Conservation (phyloP, 768 basidiomycete genomes). For the Phylloporus arenicola region DNA sequence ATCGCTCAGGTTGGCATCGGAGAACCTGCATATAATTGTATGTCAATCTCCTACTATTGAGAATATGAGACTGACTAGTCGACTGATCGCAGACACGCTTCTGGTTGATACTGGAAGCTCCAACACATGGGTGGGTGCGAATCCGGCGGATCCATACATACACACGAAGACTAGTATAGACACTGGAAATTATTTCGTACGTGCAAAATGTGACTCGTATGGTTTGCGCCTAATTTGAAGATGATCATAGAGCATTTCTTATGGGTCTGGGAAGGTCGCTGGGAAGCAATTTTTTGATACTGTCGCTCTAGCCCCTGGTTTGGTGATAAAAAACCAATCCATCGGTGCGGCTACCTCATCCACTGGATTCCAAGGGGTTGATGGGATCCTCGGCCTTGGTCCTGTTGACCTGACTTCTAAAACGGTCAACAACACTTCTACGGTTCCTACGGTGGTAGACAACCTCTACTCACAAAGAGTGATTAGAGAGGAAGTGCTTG, state of each 20-base stretch:
- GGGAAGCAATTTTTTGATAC: slow-evolving; percentile 1
- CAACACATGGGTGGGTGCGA: slow-evolving; percentile 27
- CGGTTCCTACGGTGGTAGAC: slow-evolving; percentile 33
- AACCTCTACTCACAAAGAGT: slow-evolving; percentile 28
- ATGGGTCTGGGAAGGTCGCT: background rate
- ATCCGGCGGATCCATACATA: slow-evolving; percentile 2
- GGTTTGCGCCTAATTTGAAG: background rate
- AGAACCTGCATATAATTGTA: slow-evolving; percentile 22
- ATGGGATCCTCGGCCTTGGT: slow-evolving; percentile 20
- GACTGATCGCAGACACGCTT: slow-evolving; percentile 16
- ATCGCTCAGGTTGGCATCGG: slow-evolving; percentile 27
- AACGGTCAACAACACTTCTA: slow-evolving; percentile 8
- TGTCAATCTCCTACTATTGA: background rate
- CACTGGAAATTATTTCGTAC: slow-evolving; percentile 10
- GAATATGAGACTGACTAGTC: background rate
- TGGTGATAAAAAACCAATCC: background rate
- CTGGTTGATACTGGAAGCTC: slow-evolving; percentile 28
- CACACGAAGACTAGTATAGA: slow-evolving; percentile 6
- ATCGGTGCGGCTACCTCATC: slow-evolving; percentile 22
- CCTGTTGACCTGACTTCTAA: slow-evolving; percentile 30
- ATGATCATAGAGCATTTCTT: background rate
- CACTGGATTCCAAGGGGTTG: background rate
- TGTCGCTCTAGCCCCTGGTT: background rate
- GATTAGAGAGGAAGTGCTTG: slow-evolving; percentile 23
- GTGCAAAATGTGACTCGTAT: background rate